Conservation (phyloP, 495 filamentous ascomycete genomes). For the Coniosporium apollinis region DNA sequence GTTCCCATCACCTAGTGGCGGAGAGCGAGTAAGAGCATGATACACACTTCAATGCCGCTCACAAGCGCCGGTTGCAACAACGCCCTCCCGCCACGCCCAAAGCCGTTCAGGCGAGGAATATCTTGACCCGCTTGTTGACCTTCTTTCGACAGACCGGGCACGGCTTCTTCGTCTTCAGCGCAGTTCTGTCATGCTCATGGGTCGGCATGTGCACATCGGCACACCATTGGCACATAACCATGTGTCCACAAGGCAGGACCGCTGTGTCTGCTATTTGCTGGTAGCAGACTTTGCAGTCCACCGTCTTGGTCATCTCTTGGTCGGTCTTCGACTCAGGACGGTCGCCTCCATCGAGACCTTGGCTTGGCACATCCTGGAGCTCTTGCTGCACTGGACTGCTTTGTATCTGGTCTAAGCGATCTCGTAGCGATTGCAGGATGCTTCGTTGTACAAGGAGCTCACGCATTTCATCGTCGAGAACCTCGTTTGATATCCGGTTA, state of each 20-base stretch:
- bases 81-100: too few relatives aligned
- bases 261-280: slow-evolving; percentile 36
- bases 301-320: slow-evolving; percentile 30
- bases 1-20: too few relatives aligned
- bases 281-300: slow-evolving; percentile 40
- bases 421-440: too few relatives aligned
- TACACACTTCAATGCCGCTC: too few relatives aligned
- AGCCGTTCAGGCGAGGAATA: too few relatives aligned
- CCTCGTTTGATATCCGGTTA: too few relatives aligned
- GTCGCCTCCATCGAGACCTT: slow-evolving; percentile 17
- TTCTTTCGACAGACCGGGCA: slow-evolving; percentile 24
- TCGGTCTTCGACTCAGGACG: slow-evolving; percentile 31
- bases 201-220: slow-evolving; percentile 18
- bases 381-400: too few relatives aligned
- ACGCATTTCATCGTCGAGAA: too few relatives aligned
- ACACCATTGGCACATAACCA: slow-evolving; percentile 35
- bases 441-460: too few relatives aligned
- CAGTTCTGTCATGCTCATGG: slow-evolving; percentile 12
- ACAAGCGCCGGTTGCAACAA: too few relatives aligned
- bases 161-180: slow-evolving; percentile 12
- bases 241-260: slow-evolving; percentile 38
- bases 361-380: slow-evolving; percentile 4
- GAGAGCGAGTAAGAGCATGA: too few relatives aligned
- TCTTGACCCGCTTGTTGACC: slow-evolving; percentile 13
- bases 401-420: too few relatives aligned